Percentiles rank a stretch among this genome's conserved stretches.
phyloP scores from a whole-genome alignment of 148 eudicot species.

The Nyssa sinensis region DNA sequence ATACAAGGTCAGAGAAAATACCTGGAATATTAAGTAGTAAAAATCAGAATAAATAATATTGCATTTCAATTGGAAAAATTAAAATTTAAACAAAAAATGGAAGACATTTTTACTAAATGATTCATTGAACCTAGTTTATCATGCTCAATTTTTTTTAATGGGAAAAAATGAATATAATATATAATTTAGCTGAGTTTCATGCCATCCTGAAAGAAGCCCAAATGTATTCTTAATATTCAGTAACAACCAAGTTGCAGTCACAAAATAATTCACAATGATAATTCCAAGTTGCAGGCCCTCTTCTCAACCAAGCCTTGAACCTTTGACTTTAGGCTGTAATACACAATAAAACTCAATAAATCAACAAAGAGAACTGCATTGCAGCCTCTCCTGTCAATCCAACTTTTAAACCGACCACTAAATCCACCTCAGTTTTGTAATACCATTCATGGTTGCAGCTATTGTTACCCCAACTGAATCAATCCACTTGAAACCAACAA shows the following conservation, averaged over 20 bases:
- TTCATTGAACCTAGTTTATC: constrained; percentile 9
- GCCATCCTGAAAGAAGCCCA: not conserved
- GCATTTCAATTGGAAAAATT: not conserved
- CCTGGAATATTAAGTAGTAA: constrained; percentile 78
- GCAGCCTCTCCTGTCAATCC: not conserved
- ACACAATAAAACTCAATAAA: not conserved
- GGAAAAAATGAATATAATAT: not conserved
- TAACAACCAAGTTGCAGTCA: constrained; percentile 13
- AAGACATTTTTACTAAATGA: not conserved
- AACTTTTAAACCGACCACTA: not conserved
- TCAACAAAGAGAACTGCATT: not conserved
- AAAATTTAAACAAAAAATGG: not conserved
- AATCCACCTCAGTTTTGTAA: not conserved
- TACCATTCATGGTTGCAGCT: not conserved
- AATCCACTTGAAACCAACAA: not conserved
- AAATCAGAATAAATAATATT: constrained; percentile 36
- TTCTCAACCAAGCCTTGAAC: not conserved
- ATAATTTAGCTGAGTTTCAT: not conserved
- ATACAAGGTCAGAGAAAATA: constrained; percentile 97
- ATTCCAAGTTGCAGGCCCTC: not conserved
- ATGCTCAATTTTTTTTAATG: not conserved
- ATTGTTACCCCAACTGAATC: not conserved
- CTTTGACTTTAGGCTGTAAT: not conserved
- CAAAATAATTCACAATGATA: not conserved
- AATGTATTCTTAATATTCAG: no score